Percentiles rank a stretch among this genome's conserved stretches.
Evolutionary conservation across 129 eudicot species (phyloP).

Genomic region (Ambrosia artemisiifolia): DNA sequence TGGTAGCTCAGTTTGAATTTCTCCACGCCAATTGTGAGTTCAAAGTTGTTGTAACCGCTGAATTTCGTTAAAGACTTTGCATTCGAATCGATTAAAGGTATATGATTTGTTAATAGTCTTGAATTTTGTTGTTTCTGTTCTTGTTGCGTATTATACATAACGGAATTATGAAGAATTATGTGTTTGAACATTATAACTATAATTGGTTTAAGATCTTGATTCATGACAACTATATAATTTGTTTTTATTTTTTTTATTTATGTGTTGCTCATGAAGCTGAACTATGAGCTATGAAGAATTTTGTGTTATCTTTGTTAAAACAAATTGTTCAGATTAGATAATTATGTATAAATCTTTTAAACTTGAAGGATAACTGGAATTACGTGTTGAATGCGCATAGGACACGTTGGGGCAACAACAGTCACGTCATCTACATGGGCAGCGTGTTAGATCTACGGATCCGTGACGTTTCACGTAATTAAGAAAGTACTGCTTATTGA

Average conservation of each 20-base stretch:
- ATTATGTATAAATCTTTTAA: background rate
- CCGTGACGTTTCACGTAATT: constrained; percentile 18
- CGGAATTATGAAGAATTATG: constrained; percentile 7
- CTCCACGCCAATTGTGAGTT: no score
- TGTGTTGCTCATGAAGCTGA: no score
- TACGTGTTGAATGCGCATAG: constrained; percentile 47
- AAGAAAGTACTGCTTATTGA: no score
- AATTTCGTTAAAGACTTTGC: constrained; percentile 1
- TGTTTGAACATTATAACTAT: background rate
- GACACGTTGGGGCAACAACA: constrained; percentile 41
- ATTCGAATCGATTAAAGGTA: constrained; percentile 11
- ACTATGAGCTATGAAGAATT: background rate
- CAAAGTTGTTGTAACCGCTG: constrained; percentile 18
- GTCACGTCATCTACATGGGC: constrained; percentile 31
- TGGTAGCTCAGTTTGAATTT: background rate
- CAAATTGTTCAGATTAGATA: background rate
- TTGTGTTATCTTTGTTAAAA: background rate
- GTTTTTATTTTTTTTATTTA: no score
- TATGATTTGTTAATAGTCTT: background rate
- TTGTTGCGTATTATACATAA: background rate
- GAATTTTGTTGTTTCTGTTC: background rate
- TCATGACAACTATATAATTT: no score
- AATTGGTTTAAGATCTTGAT: no score
- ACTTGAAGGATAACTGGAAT: background rate
- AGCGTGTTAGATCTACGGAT: constrained; percentile 45